Percentiles rank a stretch among this genome's conserved stretches.
Conservation (phyloP, 1,284 basidiomycete species). For the Jaminaea rosea region DNA sequence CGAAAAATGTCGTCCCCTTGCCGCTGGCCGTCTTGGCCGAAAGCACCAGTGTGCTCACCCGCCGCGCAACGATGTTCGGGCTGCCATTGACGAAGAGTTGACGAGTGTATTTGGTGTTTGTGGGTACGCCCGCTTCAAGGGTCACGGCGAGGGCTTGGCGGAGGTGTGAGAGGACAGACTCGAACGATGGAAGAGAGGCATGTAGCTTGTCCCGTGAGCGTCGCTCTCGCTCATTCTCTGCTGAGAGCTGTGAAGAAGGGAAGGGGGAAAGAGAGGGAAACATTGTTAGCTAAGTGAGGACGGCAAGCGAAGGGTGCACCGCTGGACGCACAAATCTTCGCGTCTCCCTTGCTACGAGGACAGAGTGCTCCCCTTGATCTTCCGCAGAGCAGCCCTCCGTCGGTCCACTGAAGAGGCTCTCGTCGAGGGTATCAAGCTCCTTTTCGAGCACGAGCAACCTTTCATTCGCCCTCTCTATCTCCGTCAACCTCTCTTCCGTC, state of each 20-base stretch:
- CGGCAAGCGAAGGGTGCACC: too few relatives aligned
- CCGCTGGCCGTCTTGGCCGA: conserved; percentile 26
- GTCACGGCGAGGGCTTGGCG: not conserved
- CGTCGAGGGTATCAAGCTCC: not conserved
- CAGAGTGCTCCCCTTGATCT: not conserved
- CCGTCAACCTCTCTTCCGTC: not conserved
- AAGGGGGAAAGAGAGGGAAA: not conserved
- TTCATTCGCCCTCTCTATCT: not conserved
- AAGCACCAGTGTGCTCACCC: conserved; percentile 19
- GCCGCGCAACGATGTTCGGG: conserved; percentile 10
- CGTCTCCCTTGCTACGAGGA: too few relatives aligned
- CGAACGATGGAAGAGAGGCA: not conserved
- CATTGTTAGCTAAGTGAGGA: too few relatives aligned
- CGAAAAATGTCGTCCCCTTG: conserved; percentile 25
- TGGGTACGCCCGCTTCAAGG: conserved; percentile 25
- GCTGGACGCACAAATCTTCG: too few relatives aligned
- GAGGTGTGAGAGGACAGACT: not conserved
- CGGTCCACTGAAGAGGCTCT: not conserved
- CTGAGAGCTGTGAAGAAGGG: not conserved
- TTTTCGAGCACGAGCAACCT: not conserved
- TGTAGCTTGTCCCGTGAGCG: not conserved
- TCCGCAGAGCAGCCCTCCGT: not conserved
- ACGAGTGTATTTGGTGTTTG: conserved; percentile 23
- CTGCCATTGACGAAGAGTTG: conserved; percentile 14
- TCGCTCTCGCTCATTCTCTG: not conserved